These are phyloP conservation scores for Cladophialophora yegresii DNA, from an alignment of 2,329 filamentous ascomycete species.

Conservation along the genomic window DNA sequence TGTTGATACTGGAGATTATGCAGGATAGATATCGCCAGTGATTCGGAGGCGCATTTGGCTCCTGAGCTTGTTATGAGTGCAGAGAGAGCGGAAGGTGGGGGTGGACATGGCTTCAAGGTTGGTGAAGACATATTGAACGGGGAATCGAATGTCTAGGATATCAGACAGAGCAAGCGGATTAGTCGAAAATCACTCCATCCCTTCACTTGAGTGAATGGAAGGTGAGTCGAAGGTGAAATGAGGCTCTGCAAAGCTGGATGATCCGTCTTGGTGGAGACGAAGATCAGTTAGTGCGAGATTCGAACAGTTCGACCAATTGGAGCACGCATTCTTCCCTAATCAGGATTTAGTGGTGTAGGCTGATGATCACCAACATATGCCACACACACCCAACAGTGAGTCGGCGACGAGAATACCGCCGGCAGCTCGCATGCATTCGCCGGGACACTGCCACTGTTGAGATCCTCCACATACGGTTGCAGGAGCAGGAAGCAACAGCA, in stretches of 20 bases:
- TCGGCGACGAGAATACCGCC: neutral
- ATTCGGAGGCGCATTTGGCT: constrained; percentile 39
- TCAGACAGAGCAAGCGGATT: neutral
- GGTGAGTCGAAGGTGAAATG: neutral
- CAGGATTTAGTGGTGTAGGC: neutral
- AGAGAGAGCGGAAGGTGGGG: constrained; percentile 45
- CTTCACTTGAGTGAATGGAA: neutral
- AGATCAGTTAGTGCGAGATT: neutral
- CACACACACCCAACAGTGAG: neutral
- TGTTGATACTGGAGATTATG: constrained; percentile 68
- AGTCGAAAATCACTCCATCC: neutral
- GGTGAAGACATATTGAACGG: neutral
- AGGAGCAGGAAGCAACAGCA: neutral
- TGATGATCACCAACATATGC: neutral
- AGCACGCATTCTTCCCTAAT: neutral
- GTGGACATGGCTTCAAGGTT: constrained; percentile 11
- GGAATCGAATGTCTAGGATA: neutral
- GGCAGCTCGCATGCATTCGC: neutral
- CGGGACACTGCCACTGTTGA: no score
- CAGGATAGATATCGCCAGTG: constrained; percentile 60
- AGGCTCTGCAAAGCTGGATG: neutral
- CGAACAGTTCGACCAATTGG: neutral
- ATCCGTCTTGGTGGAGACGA: neutral
- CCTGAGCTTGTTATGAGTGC: constrained; percentile 43
- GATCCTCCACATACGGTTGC: neutral